Evolutionary conservation across 768 basidiomycete genomes (phyloP), one percentile per base, ranked within the genome.

Genomic region (Xanthoconium purpureum): DNA sequence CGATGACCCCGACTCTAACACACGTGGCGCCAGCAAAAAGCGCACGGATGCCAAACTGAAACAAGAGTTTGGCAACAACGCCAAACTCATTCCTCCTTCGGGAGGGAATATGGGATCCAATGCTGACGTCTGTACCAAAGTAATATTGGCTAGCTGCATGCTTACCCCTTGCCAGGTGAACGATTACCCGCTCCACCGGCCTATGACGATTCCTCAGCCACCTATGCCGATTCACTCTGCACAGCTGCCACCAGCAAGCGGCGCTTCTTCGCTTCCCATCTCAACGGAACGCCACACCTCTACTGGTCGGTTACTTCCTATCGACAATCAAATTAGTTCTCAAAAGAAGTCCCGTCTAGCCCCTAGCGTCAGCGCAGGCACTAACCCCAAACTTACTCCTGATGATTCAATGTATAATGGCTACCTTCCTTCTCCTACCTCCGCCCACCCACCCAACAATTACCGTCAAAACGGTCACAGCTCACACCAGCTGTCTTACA

Each of bases 261-360:
- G 59, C 5, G 57, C 54, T n/a, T 62, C 71, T 11, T 67, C 69
- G 43, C 67, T 74, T 54, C 71, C 73, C 15, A 40, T 74, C 39
- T 72, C 71, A 56, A 72, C 67, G 15, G 71, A 72, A 53, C 65
- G 71, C 3, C 72, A 71, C 38, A 63, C 70, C 42, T 65, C 70
- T 57, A 64, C 67, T 50, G 68, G 67, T 70, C 67, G 64, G 66
- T 71, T 59, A 1, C 58, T 68, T 54, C 64, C 67, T 68, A 47
- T 60, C 40, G 61, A 64, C 66, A 53, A 59, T 63, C 66, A 58
- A 47, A 47, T 57, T 49, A 45, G 47, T 48, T 56, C 66, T 65
- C 66, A 67, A 65, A 67, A 71, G 67, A 63, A 65, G 55, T 60
- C 64, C 12, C 66, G 71, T 69, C 54, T 72, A 68, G 68, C 64